Conservation (phyloP, 1,284 basidiomycete species). For the Trametes versicolor region DNA sequence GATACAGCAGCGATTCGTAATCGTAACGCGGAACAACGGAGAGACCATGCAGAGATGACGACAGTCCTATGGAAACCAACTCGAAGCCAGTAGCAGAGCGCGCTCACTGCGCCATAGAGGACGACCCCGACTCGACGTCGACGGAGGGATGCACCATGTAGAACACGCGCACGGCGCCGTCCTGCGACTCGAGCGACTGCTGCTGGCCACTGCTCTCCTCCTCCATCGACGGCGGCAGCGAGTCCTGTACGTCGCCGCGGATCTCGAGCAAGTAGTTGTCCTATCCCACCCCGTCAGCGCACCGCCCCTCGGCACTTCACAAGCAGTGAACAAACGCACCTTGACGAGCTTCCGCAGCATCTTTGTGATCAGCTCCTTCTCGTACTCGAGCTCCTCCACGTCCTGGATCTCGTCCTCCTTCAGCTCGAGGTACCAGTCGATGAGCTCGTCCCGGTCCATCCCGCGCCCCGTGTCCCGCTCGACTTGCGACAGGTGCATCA, state of each 20-base stretch:
- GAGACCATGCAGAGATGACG: constrained; percentile 10
- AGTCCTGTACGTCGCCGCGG: constrained; percentile 83
- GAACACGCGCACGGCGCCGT: constrained; percentile 71
- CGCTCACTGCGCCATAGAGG: constrained; percentile 39
- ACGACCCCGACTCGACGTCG: constrained; percentile 63
- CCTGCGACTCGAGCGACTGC: constrained; percentile 56
- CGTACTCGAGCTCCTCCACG: constrained; percentile 91
- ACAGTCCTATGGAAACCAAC: neutral
- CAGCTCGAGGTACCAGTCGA: constrained; percentile 96
- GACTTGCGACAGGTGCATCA: constrained; percentile 82
- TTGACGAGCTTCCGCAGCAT: constrained; percentile 91
- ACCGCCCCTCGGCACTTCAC: no score
- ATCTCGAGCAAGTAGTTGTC: constrained; percentile 90
- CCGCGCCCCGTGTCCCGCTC: constrained; percentile 85
- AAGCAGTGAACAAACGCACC: constrained; percentile 48
- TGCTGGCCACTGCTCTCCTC: constrained; percentile 57
- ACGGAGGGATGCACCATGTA: constrained; percentile 88
- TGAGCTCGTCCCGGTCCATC: constrained; percentile 88
- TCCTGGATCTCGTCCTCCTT: constrained; percentile 87
- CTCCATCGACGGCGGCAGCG: constrained; percentile 68
- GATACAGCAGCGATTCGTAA: constrained; percentile 4
- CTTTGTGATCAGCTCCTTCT: constrained; percentile 91
- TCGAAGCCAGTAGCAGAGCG: neutral
- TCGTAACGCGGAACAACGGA: neutral
- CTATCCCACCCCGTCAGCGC: constrained; percentile 49